A percentile compares a stretch with the other conserved stretches of the same genome.
Evolutionary conservation across 495 filamentous ascomycete species (phyloP).

Genomic region (Penicilliopsis zonata): DNA sequence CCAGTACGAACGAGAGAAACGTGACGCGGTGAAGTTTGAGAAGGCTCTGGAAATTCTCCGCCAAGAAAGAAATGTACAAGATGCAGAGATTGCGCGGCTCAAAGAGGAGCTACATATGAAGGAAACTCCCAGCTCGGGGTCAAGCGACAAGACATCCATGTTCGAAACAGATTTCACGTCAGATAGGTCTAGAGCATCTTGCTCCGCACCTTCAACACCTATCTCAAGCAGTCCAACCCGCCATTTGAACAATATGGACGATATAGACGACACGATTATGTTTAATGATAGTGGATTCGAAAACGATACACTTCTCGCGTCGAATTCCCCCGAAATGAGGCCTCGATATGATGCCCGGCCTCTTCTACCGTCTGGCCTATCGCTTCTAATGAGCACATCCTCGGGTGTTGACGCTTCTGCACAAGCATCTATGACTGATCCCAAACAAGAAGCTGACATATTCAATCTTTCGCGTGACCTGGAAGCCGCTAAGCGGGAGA

Average conservation of each 20-base stretch:
- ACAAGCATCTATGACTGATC: slow-evolving; percentile 6
- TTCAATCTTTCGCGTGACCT: slow-evolving; percentile 18
- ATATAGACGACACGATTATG: slow-evolving; percentile 18
- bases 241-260: slow-evolving; percentile 1
- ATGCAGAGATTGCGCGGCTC: slow-evolving; percentile 35
- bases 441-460: slow-evolving; percentile 12
- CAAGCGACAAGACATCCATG: slow-evolving; percentile 8
- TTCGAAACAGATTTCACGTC: slow-evolving; percentile 12
- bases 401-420: slow-evolving; percentile 7
- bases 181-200: too few species aligned
- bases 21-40: slow-evolving; percentile 32
- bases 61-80: slow-evolving; percentile 29
- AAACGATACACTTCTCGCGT: slow-evolving; percentile 15
- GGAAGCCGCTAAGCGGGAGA: slow-evolving; percentile 26
- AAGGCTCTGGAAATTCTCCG: slow-evolving; percentile 32
- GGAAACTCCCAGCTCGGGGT: slow-evolving; percentile 12
- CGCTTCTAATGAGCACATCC: slow-evolving; percentile 5
- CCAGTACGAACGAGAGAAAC: slow-evolving; percentile 45
- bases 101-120: slow-evolving; percentile 24
- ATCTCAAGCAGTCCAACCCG: slow-evolving; percentile 6
- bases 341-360: slow-evolving; percentile 3
- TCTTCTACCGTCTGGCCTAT: slow-evolving; percentile 9
- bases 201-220: too few species aligned
- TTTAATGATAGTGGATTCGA: slow-evolving; percentile 20
- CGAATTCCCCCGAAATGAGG: slow-evolving; percentile 24